Evolutionary conservation across 208 protist genomes (phyloP).

Genomic region (Leptomonas seymouri): DNA sequence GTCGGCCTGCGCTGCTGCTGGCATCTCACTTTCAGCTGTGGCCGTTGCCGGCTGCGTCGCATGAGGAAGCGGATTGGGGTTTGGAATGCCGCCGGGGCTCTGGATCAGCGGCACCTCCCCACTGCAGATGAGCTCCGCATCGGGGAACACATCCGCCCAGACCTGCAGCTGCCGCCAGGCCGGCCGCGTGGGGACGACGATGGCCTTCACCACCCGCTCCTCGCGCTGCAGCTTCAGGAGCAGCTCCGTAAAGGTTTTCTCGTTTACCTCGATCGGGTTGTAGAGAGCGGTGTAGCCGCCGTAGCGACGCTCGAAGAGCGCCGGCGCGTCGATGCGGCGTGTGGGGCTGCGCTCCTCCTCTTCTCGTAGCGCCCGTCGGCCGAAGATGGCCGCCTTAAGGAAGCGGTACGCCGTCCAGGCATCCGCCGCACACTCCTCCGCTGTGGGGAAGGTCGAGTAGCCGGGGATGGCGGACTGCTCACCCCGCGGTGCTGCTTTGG

Average conservation of each 20-base stretch:
- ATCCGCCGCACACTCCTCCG: conserved; percentile 39
- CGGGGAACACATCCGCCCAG: conserved; percentile 83
- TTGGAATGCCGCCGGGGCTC: not conserved
- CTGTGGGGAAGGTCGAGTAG: conserved; percentile 42
- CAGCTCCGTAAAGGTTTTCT: conserved; percentile 55
- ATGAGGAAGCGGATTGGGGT: not conserved
- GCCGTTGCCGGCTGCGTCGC: not conserved
- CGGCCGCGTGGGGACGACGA: conserved; percentile 79
- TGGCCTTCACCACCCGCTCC: conserved; percentile 68
- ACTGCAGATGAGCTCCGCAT: conserved; percentile 58
- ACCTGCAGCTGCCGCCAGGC: conserved; percentile 64
- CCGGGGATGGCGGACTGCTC: conserved; percentile 14
- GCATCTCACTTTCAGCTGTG: not conserved
- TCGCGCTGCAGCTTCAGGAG: conserved; percentile 61
- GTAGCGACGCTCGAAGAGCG: conserved; percentile 33
- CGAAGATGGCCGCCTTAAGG: conserved; percentile 35
- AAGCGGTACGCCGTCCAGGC: conserved; percentile 26
- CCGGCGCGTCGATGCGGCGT: conserved; percentile 10
- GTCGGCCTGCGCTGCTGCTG: not conserved
- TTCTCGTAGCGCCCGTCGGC: conserved; percentile 21
- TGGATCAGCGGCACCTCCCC: conserved; percentile 28
- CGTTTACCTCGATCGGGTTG: conserved; percentile 80
- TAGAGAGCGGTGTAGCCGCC: conserved; percentile 84
- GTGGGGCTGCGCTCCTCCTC: conserved; percentile 12
- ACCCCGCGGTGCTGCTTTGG: not conserved